Conservation (phyloP, 2,329 filamentous ascomycete genomes). For the Byssoonygena ceratinophila region DNA sequence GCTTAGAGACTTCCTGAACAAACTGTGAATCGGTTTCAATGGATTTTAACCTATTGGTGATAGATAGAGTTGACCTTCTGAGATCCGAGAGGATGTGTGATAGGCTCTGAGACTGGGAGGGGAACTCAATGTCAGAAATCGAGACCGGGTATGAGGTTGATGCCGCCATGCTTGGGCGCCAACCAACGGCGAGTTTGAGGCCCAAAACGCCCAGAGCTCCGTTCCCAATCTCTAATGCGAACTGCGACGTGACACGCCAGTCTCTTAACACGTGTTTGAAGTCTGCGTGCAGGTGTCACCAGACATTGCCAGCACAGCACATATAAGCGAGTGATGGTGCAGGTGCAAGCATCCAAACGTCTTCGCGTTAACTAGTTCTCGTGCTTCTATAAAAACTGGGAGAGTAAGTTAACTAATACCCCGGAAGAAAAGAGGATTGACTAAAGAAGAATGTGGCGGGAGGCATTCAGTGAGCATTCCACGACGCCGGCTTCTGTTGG, state of each 20-base stretch:
- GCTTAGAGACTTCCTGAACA: constrained; percentile 47
- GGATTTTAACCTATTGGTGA: constrained; percentile 70
- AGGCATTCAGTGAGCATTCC: too few species aligned
- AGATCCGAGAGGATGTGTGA: constrained; percentile 60
- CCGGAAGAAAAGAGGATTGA: too few species aligned
- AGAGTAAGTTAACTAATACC: too few species aligned
- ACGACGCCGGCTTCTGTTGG: too few species aligned
- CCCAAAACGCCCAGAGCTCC: not conserved
- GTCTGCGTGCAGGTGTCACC: constrained; percentile 1
- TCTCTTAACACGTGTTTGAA: constrained; percentile 1
- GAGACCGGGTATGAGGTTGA: constrained; percentile 27
- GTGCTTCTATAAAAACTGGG: too few species aligned
- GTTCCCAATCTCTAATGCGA: not conserved
- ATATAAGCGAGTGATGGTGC: not conserved
- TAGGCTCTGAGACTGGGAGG: constrained; percentile 47
- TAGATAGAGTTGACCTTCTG: constrained; percentile 63
- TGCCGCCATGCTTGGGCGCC: constrained; percentile 19
- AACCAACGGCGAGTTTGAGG: not conserved
- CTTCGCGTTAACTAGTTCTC: too few species aligned
- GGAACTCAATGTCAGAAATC: constrained; percentile 43
- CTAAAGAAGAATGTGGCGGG: too few species aligned
- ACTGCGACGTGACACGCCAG: not conserved
- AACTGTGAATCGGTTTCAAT: constrained; percentile 69
- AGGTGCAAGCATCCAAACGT: not conserved
- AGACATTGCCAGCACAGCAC: not conserved